A percentile compares a stretch with the other conserved stretches of the same genome.
Conservation (phyloP, 306 rosid species). For the Rubus idaeus region DNA sequence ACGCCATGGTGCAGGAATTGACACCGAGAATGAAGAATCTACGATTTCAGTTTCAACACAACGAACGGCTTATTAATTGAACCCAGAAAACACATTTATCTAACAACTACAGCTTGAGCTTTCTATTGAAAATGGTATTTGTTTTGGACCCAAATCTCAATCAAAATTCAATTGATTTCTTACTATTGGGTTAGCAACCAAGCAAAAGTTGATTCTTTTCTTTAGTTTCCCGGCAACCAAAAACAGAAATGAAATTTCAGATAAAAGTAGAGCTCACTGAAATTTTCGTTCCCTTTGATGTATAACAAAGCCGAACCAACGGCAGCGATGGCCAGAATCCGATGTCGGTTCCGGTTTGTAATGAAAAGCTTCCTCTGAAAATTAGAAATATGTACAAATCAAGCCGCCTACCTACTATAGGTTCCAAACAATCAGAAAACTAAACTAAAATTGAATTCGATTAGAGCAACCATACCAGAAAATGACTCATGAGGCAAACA, state of each 20-base stretch:
- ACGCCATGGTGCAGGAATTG: conserved; percentile 32
- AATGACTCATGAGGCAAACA: conserved; percentile 6
- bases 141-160: background rate
- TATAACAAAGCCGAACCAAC: conserved; percentile 44
- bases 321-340: conserved; percentile 42
- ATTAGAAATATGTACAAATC: background rate
- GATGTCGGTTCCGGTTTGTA: conserved; percentile 25
- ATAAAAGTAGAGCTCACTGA: conserved; percentile 25
- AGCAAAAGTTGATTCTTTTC: background rate
- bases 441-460: background rate
- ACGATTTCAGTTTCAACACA: conserved; percentile 18
- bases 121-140: background rate
- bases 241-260: background rate
- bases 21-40: conserved; percentile 38
- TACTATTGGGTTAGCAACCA: background rate
- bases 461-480: conserved; percentile 30
- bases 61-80: background rate
- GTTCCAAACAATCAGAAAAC: background rate
- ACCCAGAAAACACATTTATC: background rate
- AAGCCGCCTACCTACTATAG: background rate
- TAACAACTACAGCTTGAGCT: no score
- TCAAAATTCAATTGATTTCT: background rate
- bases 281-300: conserved; percentile 11
- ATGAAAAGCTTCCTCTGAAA: conserved; percentile 37
- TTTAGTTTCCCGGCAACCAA: background rate